A percentile compares a stretch with the other conserved stretches of the same genome.
These are phyloP conservation scores for Talaromyces verruculosus DNA, from an alignment of 2,329 filamentous ascomycete species.

Conservation along the genomic window DNA sequence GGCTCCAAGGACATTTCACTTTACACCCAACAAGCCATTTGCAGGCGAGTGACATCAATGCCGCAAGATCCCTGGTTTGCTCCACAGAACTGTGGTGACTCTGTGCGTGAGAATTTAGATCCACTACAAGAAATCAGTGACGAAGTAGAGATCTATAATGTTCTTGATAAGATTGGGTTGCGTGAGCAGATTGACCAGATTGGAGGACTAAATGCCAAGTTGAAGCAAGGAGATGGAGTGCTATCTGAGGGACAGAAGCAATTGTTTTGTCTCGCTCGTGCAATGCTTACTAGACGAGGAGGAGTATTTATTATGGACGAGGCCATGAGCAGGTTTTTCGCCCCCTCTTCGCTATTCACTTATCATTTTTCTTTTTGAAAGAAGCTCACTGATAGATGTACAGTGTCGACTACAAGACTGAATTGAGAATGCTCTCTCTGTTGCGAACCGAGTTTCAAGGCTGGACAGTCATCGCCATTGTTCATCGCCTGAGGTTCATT, in stretches of 20 bases:
- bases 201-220: constrained; percentile 21
- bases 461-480: constrained; percentile 60
- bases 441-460: constrained; percentile 54
- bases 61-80: constrained; percentile 48
- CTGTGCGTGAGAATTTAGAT: constrained; percentile 41
- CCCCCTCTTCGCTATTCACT: background rate
- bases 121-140: constrained; percentile 35
- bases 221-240: constrained; percentile 23
- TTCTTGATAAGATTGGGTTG: constrained; percentile 41
- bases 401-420: constrained; percentile 59
- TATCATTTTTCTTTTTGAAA: background rate
- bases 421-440: constrained; percentile 57
- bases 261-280: constrained; percentile 62
- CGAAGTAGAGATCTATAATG: constrained; percentile 35
- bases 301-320: constrained; percentile 49
- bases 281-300: constrained; percentile 50
- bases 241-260: constrained; percentile 63
- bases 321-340: constrained; percentile 35
- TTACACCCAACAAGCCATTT: constrained; percentile 40
- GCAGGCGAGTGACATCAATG: constrained; percentile 43
- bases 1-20: constrained; percentile 44
- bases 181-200: constrained; percentile 48
- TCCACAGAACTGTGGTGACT: constrained; percentile 29
- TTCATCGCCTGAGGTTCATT: constrained; percentile 54
- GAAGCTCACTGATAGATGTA: constrained; percentile 7